Percentiles rank a stretch among this genome's conserved stretches.
These are phyloP conservation scores for Ceratobasidium sp. DNA, from an alignment of 1,284 basidiomycete genomes.

Conservation along the genomic window DNA sequence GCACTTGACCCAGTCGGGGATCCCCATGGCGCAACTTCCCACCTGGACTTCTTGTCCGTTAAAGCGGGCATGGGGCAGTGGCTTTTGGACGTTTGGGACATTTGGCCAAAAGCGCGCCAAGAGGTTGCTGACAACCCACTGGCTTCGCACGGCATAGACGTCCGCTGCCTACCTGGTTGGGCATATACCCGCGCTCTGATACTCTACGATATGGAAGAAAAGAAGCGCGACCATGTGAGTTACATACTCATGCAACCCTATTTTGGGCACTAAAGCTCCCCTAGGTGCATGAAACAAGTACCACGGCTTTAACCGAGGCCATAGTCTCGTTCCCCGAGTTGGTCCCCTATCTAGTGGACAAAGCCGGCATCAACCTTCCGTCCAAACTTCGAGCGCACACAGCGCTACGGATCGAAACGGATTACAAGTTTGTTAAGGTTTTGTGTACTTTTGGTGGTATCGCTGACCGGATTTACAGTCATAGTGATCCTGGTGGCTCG, in stretches of 20 bases:
- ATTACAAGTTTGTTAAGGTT: conserved; percentile 65
- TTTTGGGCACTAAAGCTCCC: background rate
- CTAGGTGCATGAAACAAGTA: conserved; percentile 70
- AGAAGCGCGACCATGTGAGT: conserved; percentile 64
- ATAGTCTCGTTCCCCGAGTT: conserved; percentile 83
- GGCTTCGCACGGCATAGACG: conserved; percentile 62
- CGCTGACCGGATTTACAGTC: conserved; percentile 51
- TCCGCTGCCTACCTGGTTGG: conserved; percentile 82
- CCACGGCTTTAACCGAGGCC: conserved; percentile 76
- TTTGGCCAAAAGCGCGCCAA: conserved; percentile 57
- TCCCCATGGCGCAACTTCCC: conserved; percentile 86
- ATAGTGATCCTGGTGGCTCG: conserved; percentile 49
- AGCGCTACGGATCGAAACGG: conserved; percentile 78
- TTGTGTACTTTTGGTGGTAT: conserved; percentile 50
- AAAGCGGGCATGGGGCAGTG: conserved; percentile 85
- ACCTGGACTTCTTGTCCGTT: conserved; percentile 86
- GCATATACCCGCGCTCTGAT: conserved; percentile 82
- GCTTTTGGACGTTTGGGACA: conserved; percentile 77
- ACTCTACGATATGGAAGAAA: conserved; percentile 70
- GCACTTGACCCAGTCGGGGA: conserved; percentile 86
- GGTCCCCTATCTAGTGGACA: conserved; percentile 84
- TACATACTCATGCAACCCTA: background rate
- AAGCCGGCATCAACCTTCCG: conserved; percentile 78
- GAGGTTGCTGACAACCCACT: conserved; percentile 52
- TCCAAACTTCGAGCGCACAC: conserved; percentile 68